Conservation (phyloP, 2,329 filamentous ascomycete genomes). For the Fusarium sp. region DNA sequence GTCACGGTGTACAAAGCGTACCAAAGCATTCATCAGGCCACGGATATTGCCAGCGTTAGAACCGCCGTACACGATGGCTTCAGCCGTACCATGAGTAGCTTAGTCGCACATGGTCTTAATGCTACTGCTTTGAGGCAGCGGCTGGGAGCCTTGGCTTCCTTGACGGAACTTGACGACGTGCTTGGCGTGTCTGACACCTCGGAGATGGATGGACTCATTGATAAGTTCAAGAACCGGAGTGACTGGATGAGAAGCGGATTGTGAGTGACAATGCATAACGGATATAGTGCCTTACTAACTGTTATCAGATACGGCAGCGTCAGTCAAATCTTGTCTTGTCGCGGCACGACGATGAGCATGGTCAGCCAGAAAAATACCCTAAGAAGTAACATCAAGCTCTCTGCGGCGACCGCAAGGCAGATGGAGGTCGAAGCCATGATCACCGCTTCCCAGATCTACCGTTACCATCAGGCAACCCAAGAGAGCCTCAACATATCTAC, state of each 20-base stretch:
- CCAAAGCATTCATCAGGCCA: constrained; percentile 77
- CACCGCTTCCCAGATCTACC: constrained; percentile 76
- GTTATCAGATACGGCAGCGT: constrained; percentile 74
- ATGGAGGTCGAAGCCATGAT: constrained; percentile 82
- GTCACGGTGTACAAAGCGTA: constrained; percentile 82
- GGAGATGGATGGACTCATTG: constrained; percentile 69
- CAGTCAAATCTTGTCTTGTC: constrained; percentile 80
- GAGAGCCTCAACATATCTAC: constrained; percentile 89
- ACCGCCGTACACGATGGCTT: constrained; percentile 71
- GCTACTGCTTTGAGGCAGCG: constrained; percentile 63
- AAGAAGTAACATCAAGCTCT: constrained; percentile 67
- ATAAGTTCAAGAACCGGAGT: constrained; percentile 70
- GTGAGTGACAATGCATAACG: constrained; percentile 58
- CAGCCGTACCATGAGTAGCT: constrained; percentile 64
- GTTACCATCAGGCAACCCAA: constrained; percentile 82
- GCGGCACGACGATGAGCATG: constrained; percentile 83
- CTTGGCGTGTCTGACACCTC: constrained; percentile 67
- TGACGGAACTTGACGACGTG: constrained; percentile 85
- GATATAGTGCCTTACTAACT: constrained; percentile 15
- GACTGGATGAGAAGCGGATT: constrained; percentile 85
- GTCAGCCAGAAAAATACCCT: constrained; percentile 76
- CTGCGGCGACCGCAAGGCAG: constrained; percentile 69
- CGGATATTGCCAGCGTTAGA: constrained; percentile 62
- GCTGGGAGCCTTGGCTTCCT: constrained; percentile 71
- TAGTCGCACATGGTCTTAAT: constrained; percentile 60